phyloP scores from a whole-genome alignment of 805 yeast genomes.

The Cyberlindnera mrakii region DNA sequence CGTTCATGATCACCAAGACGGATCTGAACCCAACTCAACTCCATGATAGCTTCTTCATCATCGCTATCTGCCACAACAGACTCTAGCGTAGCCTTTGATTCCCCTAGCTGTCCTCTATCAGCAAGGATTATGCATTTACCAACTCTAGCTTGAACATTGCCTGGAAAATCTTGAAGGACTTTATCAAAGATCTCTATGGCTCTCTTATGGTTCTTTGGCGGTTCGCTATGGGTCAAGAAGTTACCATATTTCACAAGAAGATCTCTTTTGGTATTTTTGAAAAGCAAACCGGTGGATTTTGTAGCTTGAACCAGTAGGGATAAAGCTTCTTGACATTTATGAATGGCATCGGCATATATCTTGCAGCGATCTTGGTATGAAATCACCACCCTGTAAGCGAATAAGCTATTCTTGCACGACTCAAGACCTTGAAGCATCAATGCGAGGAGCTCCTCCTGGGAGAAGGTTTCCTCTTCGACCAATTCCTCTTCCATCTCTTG shows the following conservation, averaged over 20 bases:
- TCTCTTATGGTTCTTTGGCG: conserved; percentile 78
- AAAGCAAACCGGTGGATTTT: conserved; percentile 38
- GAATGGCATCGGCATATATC: conserved; percentile 60
- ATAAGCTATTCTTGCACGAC: conserved; percentile 38
- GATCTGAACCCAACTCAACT: conserved; percentile 74
- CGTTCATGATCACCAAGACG: conserved; percentile 40
- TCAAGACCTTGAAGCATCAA: conserved; percentile 47
- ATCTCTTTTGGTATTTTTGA: conserved; percentile 50
- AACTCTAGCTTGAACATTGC: conserved; percentile 55
- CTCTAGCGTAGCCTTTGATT: conserved; percentile 49
- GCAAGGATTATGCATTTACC: conserved; percentile 79
- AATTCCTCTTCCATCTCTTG: conserved; percentile 23
- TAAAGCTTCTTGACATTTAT: conserved; percentile 55
- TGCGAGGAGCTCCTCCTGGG: conserved; percentile 46
- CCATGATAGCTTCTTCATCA: conserved; percentile 55
- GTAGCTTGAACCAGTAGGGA: conserved; percentile 43
- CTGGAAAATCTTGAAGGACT: conserved; percentile 41
- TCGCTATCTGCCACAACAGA: conserved; percentile 47
- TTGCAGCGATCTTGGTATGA: conserved; percentile 51
- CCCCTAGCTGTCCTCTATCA: conserved; percentile 51
- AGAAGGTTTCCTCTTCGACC: conserved; percentile 20
- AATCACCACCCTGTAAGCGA: conserved; percentile 63
- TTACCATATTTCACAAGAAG: conserved; percentile 64
- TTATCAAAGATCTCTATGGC: conserved; percentile 69
- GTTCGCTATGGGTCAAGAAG: conserved; percentile 76